Percentiles rank a stretch among this genome's conserved stretches.
These are phyloP conservation scores for Claviceps humidiphila DNA, from an alignment of 2,329 filamentous ascomycete species.

Conservation along the genomic window DNA sequence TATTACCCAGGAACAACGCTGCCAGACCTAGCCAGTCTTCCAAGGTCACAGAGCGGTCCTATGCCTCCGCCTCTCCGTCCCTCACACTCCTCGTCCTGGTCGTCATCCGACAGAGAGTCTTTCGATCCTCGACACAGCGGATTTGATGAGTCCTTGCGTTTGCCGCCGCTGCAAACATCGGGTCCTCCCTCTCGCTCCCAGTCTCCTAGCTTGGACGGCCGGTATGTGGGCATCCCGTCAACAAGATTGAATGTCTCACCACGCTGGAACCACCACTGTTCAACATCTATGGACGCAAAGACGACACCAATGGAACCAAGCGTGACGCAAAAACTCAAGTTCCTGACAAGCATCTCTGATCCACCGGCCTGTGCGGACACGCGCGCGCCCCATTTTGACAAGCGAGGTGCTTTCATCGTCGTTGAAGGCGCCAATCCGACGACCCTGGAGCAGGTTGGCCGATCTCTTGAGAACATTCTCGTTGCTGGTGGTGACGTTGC, in stretches of 20 bases:
- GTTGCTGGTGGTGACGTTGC: constrained; percentile 25
- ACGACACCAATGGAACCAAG: constrained; percentile 36
- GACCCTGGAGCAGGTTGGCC: constrained; percentile 43
- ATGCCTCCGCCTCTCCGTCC: constrained; percentile 45
- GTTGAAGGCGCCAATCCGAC: constrained; percentile 58
- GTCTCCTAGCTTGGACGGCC: constrained; percentile 13
- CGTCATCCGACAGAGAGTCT: constrained; percentile 16
- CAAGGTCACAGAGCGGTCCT: constrained; percentile 23
- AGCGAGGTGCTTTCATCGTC: constrained; percentile 68
- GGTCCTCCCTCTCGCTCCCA: constrained; percentile 18
- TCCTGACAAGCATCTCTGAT: constrained; percentile 64
- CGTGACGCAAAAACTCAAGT: constrained; percentile 61
- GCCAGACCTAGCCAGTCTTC: constrained; percentile 17
- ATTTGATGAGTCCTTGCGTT: constrained; percentile 39
- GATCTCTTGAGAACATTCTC: constrained; percentile 52
- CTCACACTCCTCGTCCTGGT: constrained; percentile 15
- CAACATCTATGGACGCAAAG: constrained; percentile 21
- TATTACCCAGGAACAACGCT: constrained; percentile 14
- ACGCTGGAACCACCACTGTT: neutral
- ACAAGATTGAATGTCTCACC: constrained; percentile 12
- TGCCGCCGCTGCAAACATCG: constrained; percentile 39
- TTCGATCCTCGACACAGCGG: constrained; percentile 29
- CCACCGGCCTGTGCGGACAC: constrained; percentile 36
- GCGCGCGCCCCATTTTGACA: constrained; percentile 20
- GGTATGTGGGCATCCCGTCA: constrained; percentile 15